Evolutionary conservation across 1,284 basidiomycete genomes (phyloP).

Genomic region (Fomitiporia mediterranea): DNA sequence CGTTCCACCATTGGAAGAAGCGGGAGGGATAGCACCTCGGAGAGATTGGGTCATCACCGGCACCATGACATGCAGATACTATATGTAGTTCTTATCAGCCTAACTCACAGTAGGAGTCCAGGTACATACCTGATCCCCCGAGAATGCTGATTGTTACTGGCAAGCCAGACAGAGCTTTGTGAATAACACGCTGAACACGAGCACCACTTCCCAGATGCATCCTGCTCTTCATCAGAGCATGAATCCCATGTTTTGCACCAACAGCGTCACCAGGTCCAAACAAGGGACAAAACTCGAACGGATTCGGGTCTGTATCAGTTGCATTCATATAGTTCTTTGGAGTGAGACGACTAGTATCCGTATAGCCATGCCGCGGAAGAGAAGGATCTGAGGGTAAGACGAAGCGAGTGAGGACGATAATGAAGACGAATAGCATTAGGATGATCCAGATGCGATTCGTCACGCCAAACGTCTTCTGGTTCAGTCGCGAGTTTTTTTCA

Average conservation of each 20-base stretch:
- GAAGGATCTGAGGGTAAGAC: slow-evolving; percentile 39
- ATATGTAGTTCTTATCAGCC: slow-evolving; percentile 2
- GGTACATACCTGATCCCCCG: slow-evolving; percentile 75
- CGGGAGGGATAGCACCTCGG: slow-evolving; percentile 83
- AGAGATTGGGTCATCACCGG: slow-evolving; percentile 87
- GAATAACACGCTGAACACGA: slow-evolving; percentile 77
- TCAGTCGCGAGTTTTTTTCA: slow-evolving; percentile 48
- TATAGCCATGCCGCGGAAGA: slow-evolving; percentile 34
- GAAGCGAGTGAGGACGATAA: slow-evolving; percentile 61
- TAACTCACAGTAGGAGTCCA: neutral
- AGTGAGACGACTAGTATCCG: slow-evolving; percentile 44
- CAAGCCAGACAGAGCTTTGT: slow-evolving; percentile 78
- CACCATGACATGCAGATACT: slow-evolving; percentile 92
- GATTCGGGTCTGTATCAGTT: slow-evolving; percentile 55
- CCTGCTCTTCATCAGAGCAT: slow-evolving; percentile 70
- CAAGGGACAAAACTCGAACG: slow-evolving; percentile 87
- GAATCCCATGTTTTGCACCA: slow-evolving; percentile 73
- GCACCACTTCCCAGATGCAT: slow-evolving; percentile 81
- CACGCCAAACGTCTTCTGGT: slow-evolving; percentile 54
- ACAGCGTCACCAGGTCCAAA: slow-evolving; percentile 80
- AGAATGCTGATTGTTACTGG: slow-evolving; percentile 89
- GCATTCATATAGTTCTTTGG: slow-evolving; percentile 67
- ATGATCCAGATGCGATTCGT: slow-evolving; percentile 72
- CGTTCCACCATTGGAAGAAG: slow-evolving; percentile 95
- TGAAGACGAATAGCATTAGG: slow-evolving; percentile 49